Evolutionary conservation across 2,329 filamentous ascomycete species (phyloP), one percentile per base, ranked within the genome.

Genomic region (Ophiostoma fasciatum): DNA sequence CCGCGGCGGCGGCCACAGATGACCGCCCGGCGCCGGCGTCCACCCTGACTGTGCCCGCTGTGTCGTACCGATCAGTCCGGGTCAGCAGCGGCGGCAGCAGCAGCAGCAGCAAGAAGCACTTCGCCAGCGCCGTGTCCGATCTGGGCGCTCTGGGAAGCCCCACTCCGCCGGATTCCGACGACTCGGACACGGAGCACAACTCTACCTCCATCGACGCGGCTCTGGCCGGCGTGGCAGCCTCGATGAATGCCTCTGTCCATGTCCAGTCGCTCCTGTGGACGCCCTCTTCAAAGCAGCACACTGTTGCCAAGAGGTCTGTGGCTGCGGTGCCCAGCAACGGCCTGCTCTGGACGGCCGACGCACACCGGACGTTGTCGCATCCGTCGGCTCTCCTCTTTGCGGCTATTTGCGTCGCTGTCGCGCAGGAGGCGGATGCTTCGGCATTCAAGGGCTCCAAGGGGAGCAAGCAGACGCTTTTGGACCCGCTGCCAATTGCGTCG

Each of bases 141-240:
- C 46, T 69, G 4, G 62, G 48, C 59, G 21, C 48, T 59, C 47
- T 69, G 3, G 63, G 58, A 26, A 71, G 65, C 43, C 66, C 67
- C 22, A 73, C 68, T 31, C 68, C 68, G 33, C 64, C 66, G 7
- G 66, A 72, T 36, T 69, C 62, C 13, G 60, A 68, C 38, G 56
- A 61, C 35, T 61, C 61, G n/a, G 61, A 61, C 31, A 55, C 37
- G 14, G 44, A 47, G 32, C 17, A 51, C 14, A 51, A 53, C n/a
- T n/a, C n/a, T n/a, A n/a, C n/a, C n/a, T n/a, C n/a, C 12, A 23
- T 35, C 15, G 33, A 46, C 15, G 33, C 30, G 4, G 32, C 38
- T 4, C 28, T 35, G 12, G 14, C 28, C 4, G 35, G 12, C 11
- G 20, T 20, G 8, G 26, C 35, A 8, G 12, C 9, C 12, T n/a